A percentile compares a stretch with the other conserved stretches of the same genome.
These are phyloP conservation scores for Xerocomus potaroensis DNA, from an alignment of 768 basidiomycete genomes.

Conservation along the genomic window DNA sequence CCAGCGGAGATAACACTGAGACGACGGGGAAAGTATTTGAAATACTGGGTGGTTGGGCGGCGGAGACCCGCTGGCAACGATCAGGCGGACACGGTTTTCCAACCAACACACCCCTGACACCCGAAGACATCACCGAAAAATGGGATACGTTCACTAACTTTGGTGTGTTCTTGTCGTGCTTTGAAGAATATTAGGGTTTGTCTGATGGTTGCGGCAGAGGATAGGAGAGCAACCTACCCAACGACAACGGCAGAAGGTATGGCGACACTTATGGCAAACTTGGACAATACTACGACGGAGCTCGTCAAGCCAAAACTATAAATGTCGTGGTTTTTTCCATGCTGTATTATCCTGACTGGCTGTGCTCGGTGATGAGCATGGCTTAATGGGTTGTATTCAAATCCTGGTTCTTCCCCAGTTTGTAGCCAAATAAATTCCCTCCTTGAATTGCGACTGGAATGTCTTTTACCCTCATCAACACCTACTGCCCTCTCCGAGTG, in stretches of 20 bases:
- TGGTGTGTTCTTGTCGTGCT: conserved; percentile 40
- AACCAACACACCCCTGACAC: conserved; percentile 63
- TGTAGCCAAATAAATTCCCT: no score
- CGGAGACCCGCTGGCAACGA: conserved; percentile 90
- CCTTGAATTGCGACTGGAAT: no score
- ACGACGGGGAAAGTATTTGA: conserved; percentile 80
- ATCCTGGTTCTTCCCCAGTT: no score
- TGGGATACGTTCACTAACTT: conserved; percentile 87
- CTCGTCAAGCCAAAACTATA: conserved; percentile 52
- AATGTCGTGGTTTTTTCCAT: background rate
- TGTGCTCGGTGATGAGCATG: no score
- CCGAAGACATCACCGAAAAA: conserved; percentile 75
- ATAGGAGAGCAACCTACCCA: conserved; percentile 82
- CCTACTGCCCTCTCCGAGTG: no score
- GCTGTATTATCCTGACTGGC: no score
- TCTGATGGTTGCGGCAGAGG: conserved; percentile 42
- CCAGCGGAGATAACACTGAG: conserved; percentile 72
- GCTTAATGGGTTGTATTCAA: no score
- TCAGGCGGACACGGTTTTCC: conserved; percentile 87
- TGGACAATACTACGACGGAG: conserved; percentile 34
- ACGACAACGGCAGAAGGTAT: conserved; percentile 69
- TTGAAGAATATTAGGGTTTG: background rate
- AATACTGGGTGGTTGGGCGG: conserved; percentile 87
- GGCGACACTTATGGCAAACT: conserved; percentile 67
- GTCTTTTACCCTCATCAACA: no score